phyloP scores from a whole-genome alignment of 1,284 basidiomycete species.

The Neolentinus lepideus region DNA sequence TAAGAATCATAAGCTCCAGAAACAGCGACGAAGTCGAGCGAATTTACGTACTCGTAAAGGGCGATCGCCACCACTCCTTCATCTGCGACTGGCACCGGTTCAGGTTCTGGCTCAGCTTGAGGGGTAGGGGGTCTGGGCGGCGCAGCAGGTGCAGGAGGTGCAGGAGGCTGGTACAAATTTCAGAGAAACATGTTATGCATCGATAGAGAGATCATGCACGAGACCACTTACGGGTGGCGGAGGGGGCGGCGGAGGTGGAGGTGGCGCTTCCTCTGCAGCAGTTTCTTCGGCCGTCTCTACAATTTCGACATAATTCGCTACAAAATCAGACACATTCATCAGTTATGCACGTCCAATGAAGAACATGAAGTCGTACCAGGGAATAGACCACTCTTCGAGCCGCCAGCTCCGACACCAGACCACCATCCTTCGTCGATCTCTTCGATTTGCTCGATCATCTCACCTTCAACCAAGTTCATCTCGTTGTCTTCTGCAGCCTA shows the following conservation, averaged over 20 bases:
- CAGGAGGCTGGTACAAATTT: slow-evolving; percentile 23
- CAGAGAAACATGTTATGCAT: no score
- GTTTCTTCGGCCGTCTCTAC: slow-evolving; percentile 34
- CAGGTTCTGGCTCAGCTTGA: slow-evolving; percentile 23
- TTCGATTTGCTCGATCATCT: slow-evolving; percentile 77
- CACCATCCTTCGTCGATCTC: slow-evolving; percentile 86
- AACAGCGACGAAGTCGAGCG: background rate
- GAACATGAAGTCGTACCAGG: slow-evolving; percentile 41
- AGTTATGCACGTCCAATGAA: background rate
- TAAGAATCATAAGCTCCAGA: background rate
- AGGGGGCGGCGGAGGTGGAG: slow-evolving; percentile 32
- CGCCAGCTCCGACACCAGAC: slow-evolving; percentile 63
- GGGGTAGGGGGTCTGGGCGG: slow-evolving; percentile 27
- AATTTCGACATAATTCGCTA: slow-evolving; percentile 79
- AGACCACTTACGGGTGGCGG: slow-evolving; percentile 7
- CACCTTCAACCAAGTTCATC: slow-evolving; percentile 73
- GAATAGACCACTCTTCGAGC: slow-evolving; percentile 66
- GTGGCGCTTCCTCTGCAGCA: slow-evolving; percentile 29
- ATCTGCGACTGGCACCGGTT: slow-evolving; percentile 25
- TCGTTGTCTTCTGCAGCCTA: slow-evolving; percentile 79
- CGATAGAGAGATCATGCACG: no score
- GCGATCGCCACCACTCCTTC: slow-evolving; percentile 63
- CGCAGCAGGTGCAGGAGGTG: slow-evolving; percentile 32
- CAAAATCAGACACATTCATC: slow-evolving; percentile 8
- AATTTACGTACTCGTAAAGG: slow-evolving; percentile 61